Percentiles rank a stretch among this genome's conserved stretches.
These are phyloP conservation scores for Phialophora tarda DNA, from an alignment of 2,329 filamentous ascomycete species.

Conservation along the genomic window DNA sequence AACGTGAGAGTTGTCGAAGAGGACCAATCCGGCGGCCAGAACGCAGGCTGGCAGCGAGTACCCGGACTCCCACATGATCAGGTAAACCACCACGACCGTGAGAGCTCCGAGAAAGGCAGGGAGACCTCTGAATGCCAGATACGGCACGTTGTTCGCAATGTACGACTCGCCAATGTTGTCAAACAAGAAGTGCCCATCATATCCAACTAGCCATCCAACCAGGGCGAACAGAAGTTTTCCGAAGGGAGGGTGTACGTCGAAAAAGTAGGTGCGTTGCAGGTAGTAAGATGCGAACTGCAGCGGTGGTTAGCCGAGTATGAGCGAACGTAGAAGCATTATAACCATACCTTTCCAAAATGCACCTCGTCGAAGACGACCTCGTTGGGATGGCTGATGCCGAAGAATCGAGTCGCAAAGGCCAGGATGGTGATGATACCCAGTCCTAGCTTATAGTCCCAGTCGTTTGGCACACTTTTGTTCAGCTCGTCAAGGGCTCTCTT, in stretches of 20 bases:
- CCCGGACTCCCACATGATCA: constrained; percentile 99
- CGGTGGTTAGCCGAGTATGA: neutral
- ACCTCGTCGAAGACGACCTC: constrained; percentile 99
- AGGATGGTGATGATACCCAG: constrained; percentile 77
- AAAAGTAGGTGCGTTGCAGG: constrained; percentile 97
- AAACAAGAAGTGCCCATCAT: constrained; percentile 96
- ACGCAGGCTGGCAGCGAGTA: constrained; percentile 94
- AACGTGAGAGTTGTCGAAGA: constrained; percentile 97
- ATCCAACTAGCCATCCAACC: constrained; percentile 96
- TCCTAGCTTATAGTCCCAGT: constrained; percentile 83
- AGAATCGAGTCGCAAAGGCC: constrained; percentile 92
- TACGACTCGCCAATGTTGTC: constrained; percentile 99
- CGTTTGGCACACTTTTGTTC: constrained; percentile 55
- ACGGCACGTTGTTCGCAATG: constrained; percentile 94
- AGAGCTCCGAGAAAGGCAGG: constrained; percentile 89
- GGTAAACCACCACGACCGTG: constrained; percentile 89
- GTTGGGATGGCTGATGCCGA: constrained; percentile 91
- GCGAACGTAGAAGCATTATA: neutral
- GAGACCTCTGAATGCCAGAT: constrained; percentile 92
- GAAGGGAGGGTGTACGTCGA: constrained; percentile 98
- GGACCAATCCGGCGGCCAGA: constrained; percentile 80
- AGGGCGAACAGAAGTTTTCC: constrained; percentile 97
- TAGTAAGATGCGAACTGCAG: constrained; percentile 69
- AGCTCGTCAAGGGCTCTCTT: constrained; percentile 22
- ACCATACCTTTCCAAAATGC: constrained; percentile 93